A percentile compares a stretch with the other conserved stretches of the same genome.
Conservation (phyloP, 345 rosid species). For the Xanthoceras sorbifolium region DNA sequence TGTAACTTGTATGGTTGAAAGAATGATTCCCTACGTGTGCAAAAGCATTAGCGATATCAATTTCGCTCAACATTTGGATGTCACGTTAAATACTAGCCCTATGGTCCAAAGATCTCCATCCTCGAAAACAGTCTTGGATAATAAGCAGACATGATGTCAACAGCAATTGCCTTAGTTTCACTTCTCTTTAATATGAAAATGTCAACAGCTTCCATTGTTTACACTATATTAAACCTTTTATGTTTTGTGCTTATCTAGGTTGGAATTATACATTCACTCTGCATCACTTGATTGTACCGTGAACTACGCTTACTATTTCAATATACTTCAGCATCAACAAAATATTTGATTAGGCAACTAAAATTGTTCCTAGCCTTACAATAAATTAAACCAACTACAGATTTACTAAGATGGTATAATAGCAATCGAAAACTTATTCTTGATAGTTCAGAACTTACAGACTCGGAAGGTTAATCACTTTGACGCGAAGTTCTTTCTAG, state of each 20-base stretch:
- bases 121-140: not conserved
- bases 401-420: not conserved
- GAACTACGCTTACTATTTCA: not conserved
- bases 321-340: not conserved
- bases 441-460: not conserved
- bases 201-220: not conserved
- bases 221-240: not conserved
- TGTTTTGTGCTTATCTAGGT: conserved; percentile 2
- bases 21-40: not conserved
- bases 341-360: not conserved
- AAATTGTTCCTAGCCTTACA: not conserved
- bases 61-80: not conserved
- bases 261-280: not conserved
- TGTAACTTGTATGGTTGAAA: not conserved
- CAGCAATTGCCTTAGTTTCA: not conserved
- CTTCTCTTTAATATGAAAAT: not conserved
- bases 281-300: not conserved
- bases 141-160: not conserved
- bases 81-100: conserved; percentile 1
- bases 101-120: not conserved
- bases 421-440: not conserved
- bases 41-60: not conserved
- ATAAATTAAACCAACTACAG: not conserved
- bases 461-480: not conserved
- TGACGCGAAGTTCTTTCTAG: not conserved